Evolutionary conservation across 2,329 filamentous ascomycete genomes (phyloP), one percentile per base, ranked within the genome.

Genomic region (Penicillium griseofulvum): DNA sequence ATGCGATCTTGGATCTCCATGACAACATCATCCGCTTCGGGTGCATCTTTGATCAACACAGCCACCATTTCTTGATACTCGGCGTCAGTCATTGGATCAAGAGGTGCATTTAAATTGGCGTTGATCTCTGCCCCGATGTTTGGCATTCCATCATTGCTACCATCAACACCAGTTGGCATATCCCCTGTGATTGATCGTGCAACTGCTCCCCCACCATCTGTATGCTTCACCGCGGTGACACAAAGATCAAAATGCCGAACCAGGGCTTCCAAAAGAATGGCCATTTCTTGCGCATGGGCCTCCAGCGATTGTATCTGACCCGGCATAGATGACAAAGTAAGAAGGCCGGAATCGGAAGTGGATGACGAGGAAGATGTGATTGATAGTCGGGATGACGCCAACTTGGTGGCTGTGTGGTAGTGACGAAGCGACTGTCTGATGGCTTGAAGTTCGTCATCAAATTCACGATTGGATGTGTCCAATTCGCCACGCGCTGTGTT

Each of bases 221-320:
- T 97, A 48, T 93, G 91, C 56, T 91, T 89, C 41, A 97, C 87
- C 0, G 93, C 93, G 1, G 88, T 93, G 14, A 96, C 90, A 71
- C 93, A 97, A 61, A 96, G 84, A 71, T 97, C 93, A 70, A 96
- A 97, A 74, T 97, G 93, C 26, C 83, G 84, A 8, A 91, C 91
- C 4, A 97, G 78, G 0, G 88, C 91, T 54, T 90, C 84, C 1
- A 97, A 83, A 5, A 91, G 81, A 54, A 87, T 81, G 5, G 92
- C 93, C 86, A 95, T 93, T 65, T 87, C 85, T 59, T 89, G 86
- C 0, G 92, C 92, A 63, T 93, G 86, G 14, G 80, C 80, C 60
- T 92, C 86, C 34, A 96, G 80, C 3, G 80, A 78, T 29, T 81
- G 76, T n/a, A 90, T 76, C 39, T 85, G 77, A 5, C 80, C 74